These are phyloP conservation scores for Metschnikowia orientalis DNA, from an alignment of 805 yeast genomes.

Conservation along the genomic window DNA sequence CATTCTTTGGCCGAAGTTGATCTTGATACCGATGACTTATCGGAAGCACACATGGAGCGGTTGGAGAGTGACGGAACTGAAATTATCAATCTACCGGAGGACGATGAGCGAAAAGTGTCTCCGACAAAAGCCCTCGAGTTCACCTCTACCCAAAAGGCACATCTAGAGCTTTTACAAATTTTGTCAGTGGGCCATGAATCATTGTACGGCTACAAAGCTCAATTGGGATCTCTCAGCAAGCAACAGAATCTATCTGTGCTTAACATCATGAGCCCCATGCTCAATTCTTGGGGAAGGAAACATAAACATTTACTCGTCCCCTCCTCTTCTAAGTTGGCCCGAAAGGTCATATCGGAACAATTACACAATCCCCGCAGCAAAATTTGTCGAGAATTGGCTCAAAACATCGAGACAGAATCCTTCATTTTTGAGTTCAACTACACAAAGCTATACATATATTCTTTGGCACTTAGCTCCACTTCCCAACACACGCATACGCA, in stretches of 20 bases:
- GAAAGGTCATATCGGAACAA: conserved; percentile 26
- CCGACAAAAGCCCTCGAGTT: conserved; percentile 43
- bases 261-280: conserved; percentile 67
- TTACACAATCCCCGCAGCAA: conserved; percentile 32
- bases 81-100: conserved; percentile 31
- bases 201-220: conserved; percentile 64
- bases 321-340: conserved; percentile 37
- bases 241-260: conserved; percentile 68
- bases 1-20: conserved; percentile 68
- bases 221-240: conserved; percentile 47
- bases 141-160: conserved; percentile 64
- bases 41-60: conserved; percentile 31
- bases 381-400: conserved; percentile 33
- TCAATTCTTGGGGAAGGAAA: conserved; percentile 72
- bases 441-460: conserved; percentile 77
- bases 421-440: conserved; percentile 80
- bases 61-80: conserved; percentile 24
- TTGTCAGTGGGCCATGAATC: conserved; percentile 81
- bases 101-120: conserved; percentile 18
- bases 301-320: conserved; percentile 54
- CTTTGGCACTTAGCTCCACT: conserved; percentile 63
- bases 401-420: conserved; percentile 59
- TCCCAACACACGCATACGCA: conserved; percentile 15
- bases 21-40: conserved; percentile 41
- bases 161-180: conserved; percentile 72